Conservation (phyloP, 2,329 filamentous ascomycete species). For the Aspergillus fructus region DNA sequence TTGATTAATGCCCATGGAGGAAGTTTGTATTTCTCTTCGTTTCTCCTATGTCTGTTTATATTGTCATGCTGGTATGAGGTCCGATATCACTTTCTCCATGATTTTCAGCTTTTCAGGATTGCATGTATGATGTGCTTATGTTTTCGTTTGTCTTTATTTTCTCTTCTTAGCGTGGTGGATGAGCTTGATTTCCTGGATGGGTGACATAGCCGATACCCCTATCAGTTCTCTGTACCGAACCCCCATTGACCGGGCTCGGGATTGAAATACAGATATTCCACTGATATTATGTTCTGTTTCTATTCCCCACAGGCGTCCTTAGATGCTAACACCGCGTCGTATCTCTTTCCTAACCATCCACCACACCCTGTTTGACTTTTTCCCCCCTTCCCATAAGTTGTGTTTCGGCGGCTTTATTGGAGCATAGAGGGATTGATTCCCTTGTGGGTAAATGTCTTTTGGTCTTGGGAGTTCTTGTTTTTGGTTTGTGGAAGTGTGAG, state of each 20-base stretch:
- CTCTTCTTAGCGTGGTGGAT: slow-evolving; percentile 14
- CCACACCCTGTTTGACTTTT: no score
- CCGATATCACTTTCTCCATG: slow-evolving; percentile 19
- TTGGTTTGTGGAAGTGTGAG: no score
- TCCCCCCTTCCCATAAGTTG: background rate
- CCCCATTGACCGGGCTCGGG: background rate
- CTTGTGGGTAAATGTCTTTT: background rate
- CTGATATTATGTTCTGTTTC: background rate
- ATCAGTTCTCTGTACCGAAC: slow-evolving; percentile 11
- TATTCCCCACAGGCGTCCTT: slow-evolving; percentile 2
- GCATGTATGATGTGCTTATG: slow-evolving; percentile 28
- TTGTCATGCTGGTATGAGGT: slow-evolving; percentile 28
- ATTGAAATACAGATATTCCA: slow-evolving; percentile 6
- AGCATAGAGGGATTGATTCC: background rate
- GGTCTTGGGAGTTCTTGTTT: background rate
- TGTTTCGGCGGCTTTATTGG: background rate
- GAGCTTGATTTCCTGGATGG: slow-evolving; percentile 14
- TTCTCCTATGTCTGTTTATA: slow-evolving; percentile 28
- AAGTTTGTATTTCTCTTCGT: slow-evolving; percentile 16
- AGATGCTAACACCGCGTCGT: slow-evolving; percentile 2
- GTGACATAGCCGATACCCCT: slow-evolving; percentile 17
- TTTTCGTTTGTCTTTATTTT: slow-evolving; percentile 9
- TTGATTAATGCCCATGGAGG: slow-evolving; percentile 27
- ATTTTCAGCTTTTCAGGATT: slow-evolving; percentile 22
- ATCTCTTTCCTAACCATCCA: background rate